Percentiles rank a stretch among this genome's conserved stretches.
Evolutionary conservation across 441 rosid genomes (phyloP).

Genomic region (Metrosideros polymorpha): DNA sequence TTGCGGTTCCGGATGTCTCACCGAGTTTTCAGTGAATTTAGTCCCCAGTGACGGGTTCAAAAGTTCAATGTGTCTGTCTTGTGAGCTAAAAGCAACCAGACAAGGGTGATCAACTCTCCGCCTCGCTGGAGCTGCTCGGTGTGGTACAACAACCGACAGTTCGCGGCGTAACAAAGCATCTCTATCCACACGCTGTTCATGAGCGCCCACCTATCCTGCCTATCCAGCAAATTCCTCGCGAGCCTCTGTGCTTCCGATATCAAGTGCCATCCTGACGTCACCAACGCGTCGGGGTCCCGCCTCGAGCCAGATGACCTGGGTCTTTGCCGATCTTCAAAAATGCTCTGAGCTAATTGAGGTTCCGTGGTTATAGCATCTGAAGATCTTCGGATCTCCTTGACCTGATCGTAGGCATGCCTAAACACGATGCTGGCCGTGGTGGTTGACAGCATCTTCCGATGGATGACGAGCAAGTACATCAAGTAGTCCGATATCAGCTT

Average conservation of each 20-base stretch:
- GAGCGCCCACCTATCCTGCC: not conserved
- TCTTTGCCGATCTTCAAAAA: not conserved
- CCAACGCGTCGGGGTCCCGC: rapidly evolving
- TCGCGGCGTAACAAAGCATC: not conserved
- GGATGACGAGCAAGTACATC: not conserved
- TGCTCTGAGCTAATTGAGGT: not conserved
- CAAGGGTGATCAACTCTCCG: not conserved
- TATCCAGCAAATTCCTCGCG: not conserved
- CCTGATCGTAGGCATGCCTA: not conserved
- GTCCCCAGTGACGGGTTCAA: not conserved
- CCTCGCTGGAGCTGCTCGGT: not conserved
- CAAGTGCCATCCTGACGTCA: not conserved
- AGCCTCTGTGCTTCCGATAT: not conserved
- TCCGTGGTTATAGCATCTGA: not conserved
- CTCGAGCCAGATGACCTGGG: not conserved
- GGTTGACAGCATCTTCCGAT: not conserved
- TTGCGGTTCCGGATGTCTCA: not conserved
- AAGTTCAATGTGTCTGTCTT: not conserved
- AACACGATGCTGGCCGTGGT: not conserved
- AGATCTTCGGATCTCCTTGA: not conserved
- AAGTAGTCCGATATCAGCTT: not conserved
- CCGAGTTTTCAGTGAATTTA: no score
- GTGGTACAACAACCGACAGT: not conserved
- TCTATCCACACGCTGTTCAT: not conserved
- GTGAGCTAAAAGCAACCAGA: not conserved